A percentile compares a stretch with the other conserved stretches of the same genome.
phyloP scores from a whole-genome alignment of 2,329 filamentous ascomycete genomes.

The Hypomyces perniciosus region DNA sequence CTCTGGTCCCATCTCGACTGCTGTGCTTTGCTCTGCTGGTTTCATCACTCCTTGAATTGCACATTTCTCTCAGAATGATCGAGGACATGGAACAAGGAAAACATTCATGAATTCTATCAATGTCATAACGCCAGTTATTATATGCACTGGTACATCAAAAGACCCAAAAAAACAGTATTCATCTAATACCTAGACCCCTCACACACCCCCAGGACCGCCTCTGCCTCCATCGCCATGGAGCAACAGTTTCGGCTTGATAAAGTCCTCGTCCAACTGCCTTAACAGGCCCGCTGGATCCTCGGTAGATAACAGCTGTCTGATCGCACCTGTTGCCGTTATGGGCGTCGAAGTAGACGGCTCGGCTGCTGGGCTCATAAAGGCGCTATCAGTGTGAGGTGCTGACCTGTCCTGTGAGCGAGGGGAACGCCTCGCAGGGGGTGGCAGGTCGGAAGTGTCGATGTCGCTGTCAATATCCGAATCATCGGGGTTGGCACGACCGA shows the following conservation, averaged over 20 bases:
- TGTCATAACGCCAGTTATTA: slow-evolving; percentile 11
- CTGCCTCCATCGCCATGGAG: slow-evolving; percentile 57
- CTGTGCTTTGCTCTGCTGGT: neutral
- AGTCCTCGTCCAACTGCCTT: slow-evolving; percentile 88
- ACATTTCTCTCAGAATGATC: neutral
- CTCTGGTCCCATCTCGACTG: neutral
- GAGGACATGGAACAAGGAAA: neutral
- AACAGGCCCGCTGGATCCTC: slow-evolving; percentile 90
- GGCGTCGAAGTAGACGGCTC: slow-evolving; percentile 31
- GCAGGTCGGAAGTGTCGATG: slow-evolving; percentile 61
- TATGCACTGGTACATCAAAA: slow-evolving; percentile 6
- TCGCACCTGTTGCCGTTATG: slow-evolving; percentile 68
- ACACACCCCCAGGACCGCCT: slow-evolving; percentile 21
- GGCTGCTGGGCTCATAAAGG: slow-evolving; percentile 24
- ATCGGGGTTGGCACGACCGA: slow-evolving; percentile 42
- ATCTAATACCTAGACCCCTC: slow-evolving; percentile 7
- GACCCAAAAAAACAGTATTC: neutral
- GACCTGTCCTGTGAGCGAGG: slow-evolving; percentile 28
- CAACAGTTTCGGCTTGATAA: slow-evolving; percentile 85
- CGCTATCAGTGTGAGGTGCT: slow-evolving; percentile 22
- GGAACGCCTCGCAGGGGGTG: slow-evolving; percentile 49
- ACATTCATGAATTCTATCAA: slow-evolving; percentile 8
- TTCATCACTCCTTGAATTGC: neutral
- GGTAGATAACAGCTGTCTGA: slow-evolving; percentile 73
- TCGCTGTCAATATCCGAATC: slow-evolving; percentile 59